phyloP scores from a whole-genome alignment of 148 eudicot species.

The Arbutus unedo region DNA sequence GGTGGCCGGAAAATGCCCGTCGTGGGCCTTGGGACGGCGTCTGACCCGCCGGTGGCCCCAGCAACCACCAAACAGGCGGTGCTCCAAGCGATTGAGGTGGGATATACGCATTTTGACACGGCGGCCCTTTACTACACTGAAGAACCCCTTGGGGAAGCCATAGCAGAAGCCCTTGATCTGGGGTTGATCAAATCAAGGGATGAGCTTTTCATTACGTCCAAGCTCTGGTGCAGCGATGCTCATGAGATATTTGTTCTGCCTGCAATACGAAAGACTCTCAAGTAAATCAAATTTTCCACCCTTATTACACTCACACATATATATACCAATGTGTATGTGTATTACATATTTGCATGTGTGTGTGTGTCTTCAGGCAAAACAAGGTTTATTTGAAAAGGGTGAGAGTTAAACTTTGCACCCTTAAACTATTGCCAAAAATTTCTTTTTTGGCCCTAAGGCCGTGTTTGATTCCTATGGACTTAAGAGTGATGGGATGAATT shows the following conservation, averaged over 20 bases:
- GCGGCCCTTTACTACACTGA: slow-evolving; percentile 42
- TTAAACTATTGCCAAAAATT: too few species aligned
- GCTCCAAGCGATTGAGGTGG: slow-evolving; percentile 40
- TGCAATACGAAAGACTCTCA: slow-evolving; percentile 41
- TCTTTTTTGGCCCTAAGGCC: too few species aligned
- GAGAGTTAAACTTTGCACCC: too few species aligned
- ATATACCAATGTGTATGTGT: too few species aligned
- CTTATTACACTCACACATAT: neutral
- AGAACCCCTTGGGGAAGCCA: slow-evolving; percentile 50
- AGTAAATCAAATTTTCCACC: slow-evolving; percentile 20
- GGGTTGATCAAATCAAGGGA: slow-evolving; percentile 38
- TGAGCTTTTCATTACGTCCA: slow-evolving; percentile 47
- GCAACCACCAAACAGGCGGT: slow-evolving; percentile 28
- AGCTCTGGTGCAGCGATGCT: slow-evolving; percentile 44
- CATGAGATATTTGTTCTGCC: slow-evolving; percentile 40
- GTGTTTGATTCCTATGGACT: too few species aligned
- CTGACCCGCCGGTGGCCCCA: slow-evolving; percentile 20
- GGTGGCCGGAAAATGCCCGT: slow-evolving; percentile 33
- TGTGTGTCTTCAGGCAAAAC: too few species aligned
- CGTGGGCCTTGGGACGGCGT: slow-evolving; percentile 37
- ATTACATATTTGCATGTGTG: too few species aligned
- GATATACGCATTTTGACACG: slow-evolving; percentile 60
- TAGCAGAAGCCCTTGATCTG: slow-evolving; percentile 33
- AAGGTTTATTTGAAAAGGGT: too few species aligned
- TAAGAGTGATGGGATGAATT: too few species aligned